phyloP scores from a whole-genome alignment of 2,329 filamentous ascomycete species.

The Knoxdaviesia proteae region DNA sequence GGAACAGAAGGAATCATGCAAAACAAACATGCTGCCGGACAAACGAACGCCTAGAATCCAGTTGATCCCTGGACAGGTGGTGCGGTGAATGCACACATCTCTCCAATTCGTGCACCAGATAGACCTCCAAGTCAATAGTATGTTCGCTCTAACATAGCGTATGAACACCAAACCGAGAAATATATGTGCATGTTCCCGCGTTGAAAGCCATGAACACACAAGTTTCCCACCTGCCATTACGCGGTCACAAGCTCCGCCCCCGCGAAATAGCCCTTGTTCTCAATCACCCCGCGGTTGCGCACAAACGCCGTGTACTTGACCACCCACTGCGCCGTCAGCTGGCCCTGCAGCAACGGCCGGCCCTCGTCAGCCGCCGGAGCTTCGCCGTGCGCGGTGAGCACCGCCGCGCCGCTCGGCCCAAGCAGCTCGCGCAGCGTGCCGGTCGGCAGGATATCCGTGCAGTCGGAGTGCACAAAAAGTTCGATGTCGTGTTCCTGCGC shows the following conservation, averaged over 20 bases:
- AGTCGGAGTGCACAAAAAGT: conserved; percentile 82
- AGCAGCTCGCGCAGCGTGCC: conserved; percentile 73
- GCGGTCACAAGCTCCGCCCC: conserved; percentile 45
- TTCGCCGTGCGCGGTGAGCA: conserved; percentile 35
- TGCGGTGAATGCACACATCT: too few relatives aligned
- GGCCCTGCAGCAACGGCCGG: conserved; percentile 43
- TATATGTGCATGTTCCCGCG: neutral
- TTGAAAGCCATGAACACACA: neutral
- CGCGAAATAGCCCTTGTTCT: conserved; percentile 96
- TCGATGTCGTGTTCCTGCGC: conserved; percentile 73
- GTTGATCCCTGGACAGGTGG: too few relatives aligned
- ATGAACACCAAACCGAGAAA: neutral
- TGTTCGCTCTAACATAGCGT: neutral
- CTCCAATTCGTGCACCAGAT: too few relatives aligned
- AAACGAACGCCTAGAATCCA: too few relatives aligned
- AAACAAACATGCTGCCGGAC: too few relatives aligned
- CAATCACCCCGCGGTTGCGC: conserved; percentile 80
- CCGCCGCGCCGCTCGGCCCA: conserved; percentile 51
- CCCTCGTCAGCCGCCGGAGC: conserved; percentile 16
- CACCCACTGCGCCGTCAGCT: conserved; percentile 81
- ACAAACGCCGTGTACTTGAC: conserved; percentile 95
- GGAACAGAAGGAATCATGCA: too few relatives aligned
- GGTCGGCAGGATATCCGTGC: conserved; percentile 70
- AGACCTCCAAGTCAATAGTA: neutral
- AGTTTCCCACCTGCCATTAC: conserved; percentile 4